Evolutionary conservation across 352 stramenopile species (phyloP).

Genomic region (Pythium vanterpoolii): DNA sequence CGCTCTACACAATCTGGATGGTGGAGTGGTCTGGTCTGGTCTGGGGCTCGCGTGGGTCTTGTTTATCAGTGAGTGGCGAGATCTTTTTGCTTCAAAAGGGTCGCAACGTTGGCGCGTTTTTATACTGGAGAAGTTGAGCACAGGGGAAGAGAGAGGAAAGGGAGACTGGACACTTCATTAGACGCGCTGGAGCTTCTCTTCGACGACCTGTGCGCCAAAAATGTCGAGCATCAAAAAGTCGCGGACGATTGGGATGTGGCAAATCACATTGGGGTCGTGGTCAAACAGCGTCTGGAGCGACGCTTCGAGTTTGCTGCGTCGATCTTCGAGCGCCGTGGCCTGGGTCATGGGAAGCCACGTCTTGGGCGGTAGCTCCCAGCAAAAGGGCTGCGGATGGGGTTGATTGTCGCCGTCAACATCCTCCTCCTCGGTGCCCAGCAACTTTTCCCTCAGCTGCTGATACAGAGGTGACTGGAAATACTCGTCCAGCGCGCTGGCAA

Average conservation of each 20-base stretch:
- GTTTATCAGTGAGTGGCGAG: neutral
- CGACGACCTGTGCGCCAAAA: constrained; percentile 63
- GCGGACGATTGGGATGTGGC: constrained; percentile 45
- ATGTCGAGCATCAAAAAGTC: constrained; percentile 84
- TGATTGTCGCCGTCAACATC: constrained; percentile 17
- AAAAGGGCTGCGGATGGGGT: constrained; percentile 21
- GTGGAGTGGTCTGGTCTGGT: neutral
- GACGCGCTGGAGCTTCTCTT: constrained; percentile 42
- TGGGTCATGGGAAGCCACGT: constrained; percentile 80
- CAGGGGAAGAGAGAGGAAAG: neutral
- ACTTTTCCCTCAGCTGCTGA: constrained; percentile 11
- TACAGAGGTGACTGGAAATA: constrained; percentile 28
- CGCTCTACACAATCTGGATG: neutral
- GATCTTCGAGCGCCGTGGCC: constrained; percentile 51
- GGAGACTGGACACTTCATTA: constrained; percentile 12
- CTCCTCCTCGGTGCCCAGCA: constrained; percentile 10
- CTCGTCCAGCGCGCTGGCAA: constrained; percentile 42
- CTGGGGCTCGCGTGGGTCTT: neutral
- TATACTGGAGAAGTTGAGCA: neutral
- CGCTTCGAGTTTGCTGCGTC: constrained; percentile 49
- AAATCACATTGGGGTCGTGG: constrained; percentile 37
- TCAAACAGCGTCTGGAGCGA: constrained; percentile 49
- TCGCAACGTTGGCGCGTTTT: neutral
- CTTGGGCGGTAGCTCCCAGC: constrained; percentile 70
- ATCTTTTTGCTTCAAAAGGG: neutral